Evolutionary conservation across 441 rosid species (phyloP).

Genomic region (Capsella rubella): DNA sequence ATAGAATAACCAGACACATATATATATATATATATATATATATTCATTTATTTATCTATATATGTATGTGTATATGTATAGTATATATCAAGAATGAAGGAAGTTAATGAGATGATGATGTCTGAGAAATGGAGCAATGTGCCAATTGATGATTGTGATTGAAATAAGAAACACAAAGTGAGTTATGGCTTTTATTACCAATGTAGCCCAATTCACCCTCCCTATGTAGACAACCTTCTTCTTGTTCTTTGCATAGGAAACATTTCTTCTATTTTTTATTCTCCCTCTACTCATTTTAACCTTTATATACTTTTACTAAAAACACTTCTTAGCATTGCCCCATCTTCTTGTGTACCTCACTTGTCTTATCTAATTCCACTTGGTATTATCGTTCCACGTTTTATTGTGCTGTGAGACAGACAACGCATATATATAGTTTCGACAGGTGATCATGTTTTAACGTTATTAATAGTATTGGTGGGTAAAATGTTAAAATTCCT

Average conservation of each 20-base stretch:
- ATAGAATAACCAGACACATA: neutral
- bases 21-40: too few relatives aligned
- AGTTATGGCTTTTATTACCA: conserved; percentile 59
- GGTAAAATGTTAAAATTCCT: neutral
- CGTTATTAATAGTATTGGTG: neutral
- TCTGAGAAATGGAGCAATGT: conserved; percentile 53
- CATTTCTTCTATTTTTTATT: conserved; percentile 57
- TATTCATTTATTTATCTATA: neutral
- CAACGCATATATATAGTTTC: neutral
- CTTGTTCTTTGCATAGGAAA: conserved; percentile 71
- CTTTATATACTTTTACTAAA: conserved; percentile 15
- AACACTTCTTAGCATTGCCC: conserved; percentile 28
- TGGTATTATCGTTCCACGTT: conserved; percentile 24
- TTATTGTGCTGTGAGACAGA: neutral
- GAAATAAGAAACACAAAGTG: conserved; percentile 59
- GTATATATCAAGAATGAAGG: conserved; percentile 23
- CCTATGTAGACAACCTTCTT: conserved; percentile 56
- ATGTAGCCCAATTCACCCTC: conserved; percentile 63
- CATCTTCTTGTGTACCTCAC: conserved; percentile 41
- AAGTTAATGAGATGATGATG: conserved; percentile 43
- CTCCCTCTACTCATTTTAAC: conserved; percentile 46
- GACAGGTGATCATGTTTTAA: neutral
- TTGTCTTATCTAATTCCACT: conserved; percentile 29
- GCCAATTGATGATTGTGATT: conserved; percentile 74
- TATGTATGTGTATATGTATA: too few relatives aligned